A percentile compares a stretch with the other conserved stretches of the same genome.
phyloP scores from a whole-genome alignment of 1,284 basidiomycete genomes.

The Phellinidium pouzarii region DNA sequence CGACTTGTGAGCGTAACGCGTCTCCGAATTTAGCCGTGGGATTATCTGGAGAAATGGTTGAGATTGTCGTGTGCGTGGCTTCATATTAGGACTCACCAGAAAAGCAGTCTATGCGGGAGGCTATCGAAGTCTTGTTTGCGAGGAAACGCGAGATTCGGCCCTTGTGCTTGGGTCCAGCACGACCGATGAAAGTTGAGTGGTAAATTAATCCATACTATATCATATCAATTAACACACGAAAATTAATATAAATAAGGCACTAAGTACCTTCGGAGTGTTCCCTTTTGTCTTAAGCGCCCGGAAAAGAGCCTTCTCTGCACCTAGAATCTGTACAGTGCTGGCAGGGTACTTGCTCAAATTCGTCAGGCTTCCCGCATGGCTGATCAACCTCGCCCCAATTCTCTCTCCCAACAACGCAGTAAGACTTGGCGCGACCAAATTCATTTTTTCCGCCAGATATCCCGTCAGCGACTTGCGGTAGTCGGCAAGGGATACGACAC shows the following conservation, averaged over 20 bases:
- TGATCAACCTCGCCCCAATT: constrained; percentile 92
- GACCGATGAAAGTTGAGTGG: constrained; percentile 93
- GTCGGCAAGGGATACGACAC: constrained; percentile 88
- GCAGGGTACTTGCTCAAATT: constrained; percentile 98
- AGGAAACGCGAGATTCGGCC: constrained; percentile 97
- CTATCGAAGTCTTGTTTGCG: constrained; percentile 99
- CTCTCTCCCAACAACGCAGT: constrained; percentile 94
- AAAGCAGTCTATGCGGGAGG: constrained; percentile 96
- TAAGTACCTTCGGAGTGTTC: constrained; percentile 88
- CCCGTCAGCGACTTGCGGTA: constrained; percentile 90
- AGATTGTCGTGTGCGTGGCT: not conserved
- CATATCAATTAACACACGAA: constrained; percentile 6
- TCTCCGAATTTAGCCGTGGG: constrained; percentile 95
- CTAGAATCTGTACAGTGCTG: constrained; percentile 96
- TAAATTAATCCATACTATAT: constrained; percentile 86
- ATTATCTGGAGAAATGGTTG: constrained; percentile 43
- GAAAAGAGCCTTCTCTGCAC: constrained; percentile 98
- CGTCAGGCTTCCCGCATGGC: constrained; percentile 94
- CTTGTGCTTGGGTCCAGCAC: constrained; percentile 94
- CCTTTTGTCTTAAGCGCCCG: constrained; percentile 97
- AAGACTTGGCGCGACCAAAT: constrained; percentile 91
- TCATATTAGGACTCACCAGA: constrained; percentile 47
- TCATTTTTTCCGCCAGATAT: constrained; percentile 97
- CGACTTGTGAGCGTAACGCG: constrained; percentile 89
- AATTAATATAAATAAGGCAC: not conserved